Evolutionary conservation across 2,329 filamentous ascomycete genomes (phyloP).

Genomic region (Talaromyces sp.): DNA sequence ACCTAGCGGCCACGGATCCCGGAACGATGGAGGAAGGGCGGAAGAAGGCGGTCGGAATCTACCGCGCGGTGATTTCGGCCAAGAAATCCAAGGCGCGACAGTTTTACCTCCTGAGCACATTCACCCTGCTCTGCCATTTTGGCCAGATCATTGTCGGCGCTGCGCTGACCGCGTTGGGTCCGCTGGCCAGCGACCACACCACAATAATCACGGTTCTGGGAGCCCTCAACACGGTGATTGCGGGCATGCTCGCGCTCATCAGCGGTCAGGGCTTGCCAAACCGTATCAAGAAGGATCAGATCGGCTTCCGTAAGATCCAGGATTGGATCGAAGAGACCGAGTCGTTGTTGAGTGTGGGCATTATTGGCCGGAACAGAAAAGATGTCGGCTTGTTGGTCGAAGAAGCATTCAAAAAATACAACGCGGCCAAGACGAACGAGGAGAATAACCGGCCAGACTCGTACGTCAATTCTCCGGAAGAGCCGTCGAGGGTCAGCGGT

Average conservation of each 20-base stretch:
- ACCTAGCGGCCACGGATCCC: constrained; percentile 4
- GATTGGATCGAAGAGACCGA: constrained; percentile 50
- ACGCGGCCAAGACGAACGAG: constrained; percentile 10
- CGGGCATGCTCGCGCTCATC: constrained; percentile 54
- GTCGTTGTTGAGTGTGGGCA: constrained; percentile 7
- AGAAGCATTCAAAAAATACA: constrained; percentile 12
- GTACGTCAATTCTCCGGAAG: constrained; percentile 8
- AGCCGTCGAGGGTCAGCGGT: constrained; percentile 3
- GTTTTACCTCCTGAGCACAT: constrained; percentile 4
- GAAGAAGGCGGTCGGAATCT: constrained; percentile 6
- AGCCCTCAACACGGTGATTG: constrained; percentile 57
- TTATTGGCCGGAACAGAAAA: constrained; percentile 10
- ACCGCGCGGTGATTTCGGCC: constrained; percentile 5
- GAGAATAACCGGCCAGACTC: constrained; percentile 9
- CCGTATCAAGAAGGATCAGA: constrained; percentile 41
- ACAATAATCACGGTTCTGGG: constrained; percentile 54
- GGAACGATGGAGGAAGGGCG: constrained; percentile 12
- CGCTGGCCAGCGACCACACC: constrained; percentile 43
- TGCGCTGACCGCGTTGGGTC: constrained; percentile 42
- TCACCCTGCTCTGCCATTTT: constrained; percentile 9
- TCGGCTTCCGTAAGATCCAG: constrained; percentile 43
- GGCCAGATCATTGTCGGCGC: constrained; percentile 45
- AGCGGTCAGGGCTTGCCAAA: constrained; percentile 49
- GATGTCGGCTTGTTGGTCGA: constrained; percentile 11
- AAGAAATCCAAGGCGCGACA: constrained; percentile 2